Evolutionary conservation across 139 green algal genomes (phyloP).

Genomic region (Chlamydomonas eustigma): DNA sequence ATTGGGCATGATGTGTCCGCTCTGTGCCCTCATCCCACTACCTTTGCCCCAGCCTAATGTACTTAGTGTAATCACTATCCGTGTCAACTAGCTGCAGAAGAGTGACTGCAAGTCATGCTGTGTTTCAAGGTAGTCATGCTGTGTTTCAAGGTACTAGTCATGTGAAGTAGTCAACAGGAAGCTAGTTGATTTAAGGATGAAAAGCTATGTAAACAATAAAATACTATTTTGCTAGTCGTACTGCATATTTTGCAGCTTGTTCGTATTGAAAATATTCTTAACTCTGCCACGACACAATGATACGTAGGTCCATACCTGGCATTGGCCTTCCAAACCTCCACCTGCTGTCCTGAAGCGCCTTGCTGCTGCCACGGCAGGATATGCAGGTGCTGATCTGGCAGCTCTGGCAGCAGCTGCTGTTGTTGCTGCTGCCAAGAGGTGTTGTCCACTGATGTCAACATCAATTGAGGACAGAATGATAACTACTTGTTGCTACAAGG

Average conservation of each 20-base stretch:
- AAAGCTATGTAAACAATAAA: too few species aligned
- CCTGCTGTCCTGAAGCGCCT: constrained; percentile 21
- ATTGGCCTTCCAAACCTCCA: constrained; percentile 37
- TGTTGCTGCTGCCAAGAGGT: constrained; percentile 29
- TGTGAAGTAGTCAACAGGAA: too few species aligned
- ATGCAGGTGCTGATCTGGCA: constrained; percentile 63
- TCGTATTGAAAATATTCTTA: too few species aligned
- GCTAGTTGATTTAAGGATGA: too few species aligned
- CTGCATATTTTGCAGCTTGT: too few species aligned
- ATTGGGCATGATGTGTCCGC: not conserved
- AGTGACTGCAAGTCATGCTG: constrained; percentile 31
- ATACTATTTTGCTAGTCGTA: too few species aligned
- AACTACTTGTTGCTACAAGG: not conserved
- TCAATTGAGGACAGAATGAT: not conserved
- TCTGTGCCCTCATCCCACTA: not conserved
- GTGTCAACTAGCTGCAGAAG: too few species aligned
- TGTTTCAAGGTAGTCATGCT: not conserved
- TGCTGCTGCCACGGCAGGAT: not conserved
- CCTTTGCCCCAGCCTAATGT: constrained; percentile 33
- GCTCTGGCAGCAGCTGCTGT: constrained; percentile 58
- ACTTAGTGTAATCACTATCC: constrained; percentile 41
- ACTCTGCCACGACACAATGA: not conserved
- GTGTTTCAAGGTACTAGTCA: not conserved
- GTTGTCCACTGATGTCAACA: not conserved
- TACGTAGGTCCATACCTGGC: constrained; percentile 19